Base-by-base conservation (phyloP, 2,329 filamentous ascomycete species). In the Emmonsiellopsis sp. region DNA sequence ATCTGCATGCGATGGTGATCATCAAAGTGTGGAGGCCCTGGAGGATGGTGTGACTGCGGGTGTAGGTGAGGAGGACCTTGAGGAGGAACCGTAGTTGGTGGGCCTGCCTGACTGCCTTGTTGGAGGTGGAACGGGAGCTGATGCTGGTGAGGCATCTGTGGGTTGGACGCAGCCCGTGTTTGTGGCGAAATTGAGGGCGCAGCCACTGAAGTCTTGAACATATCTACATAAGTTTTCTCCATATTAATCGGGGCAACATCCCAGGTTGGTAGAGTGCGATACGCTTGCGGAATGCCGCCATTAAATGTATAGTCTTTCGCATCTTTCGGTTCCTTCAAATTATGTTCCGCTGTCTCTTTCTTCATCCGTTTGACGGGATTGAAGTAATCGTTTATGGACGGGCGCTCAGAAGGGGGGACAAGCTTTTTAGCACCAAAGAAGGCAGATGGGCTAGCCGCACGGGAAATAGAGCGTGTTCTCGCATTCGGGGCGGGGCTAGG, bases 1-100 rank as follows among this genome's bases (percentile, higher is more conserved):
- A 93, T 87, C 60, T 82, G 80, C 87, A 96, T 95, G 50, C 90
- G 83, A 64, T 91, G 88, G 55, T 90, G 87, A 60, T 95, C 91
- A 60, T 84, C 83, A 55, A 83, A 84, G 62, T 85, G 88, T 60
- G 84, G 87, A 2, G 81, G 79, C 13, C 79, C 78, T 51, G 82
- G 81, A 5, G 79, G 80, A 59, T 86, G 86, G 62, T 90, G 87
- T 54, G 87, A 86, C 56, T 85, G 84, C 30, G 79, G 80, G 62
- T 89, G 86, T 70, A 89, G 84, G 63, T 86, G 86, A 67, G 90
- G 88, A 15, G 86, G 83, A 16, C 85, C 83, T 64, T 90, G 88
- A 55, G 90, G 85, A 41, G 89, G 82, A 26, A 85, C 85, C 63
- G 84, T 82, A 46, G 85, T 78, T 61, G 84, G 82, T 30, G 80